Percentiles rank a stretch among this genome's conserved stretches.
phyloP scores from a whole-genome alignment of 805 yeast genomes.

The Candida boleticola region DNA sequence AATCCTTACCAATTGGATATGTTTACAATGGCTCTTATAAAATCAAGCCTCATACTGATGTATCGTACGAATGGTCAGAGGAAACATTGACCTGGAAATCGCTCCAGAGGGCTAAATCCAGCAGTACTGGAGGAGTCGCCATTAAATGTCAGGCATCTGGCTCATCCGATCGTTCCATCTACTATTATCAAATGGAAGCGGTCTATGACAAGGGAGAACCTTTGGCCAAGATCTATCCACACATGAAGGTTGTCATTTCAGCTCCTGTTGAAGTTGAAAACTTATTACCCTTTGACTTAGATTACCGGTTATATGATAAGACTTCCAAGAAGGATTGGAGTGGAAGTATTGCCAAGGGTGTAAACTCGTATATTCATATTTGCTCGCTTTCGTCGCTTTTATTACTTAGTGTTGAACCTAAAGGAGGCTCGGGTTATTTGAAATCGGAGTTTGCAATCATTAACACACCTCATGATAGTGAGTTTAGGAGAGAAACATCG shows the following conservation, averaged over 20 bases:
- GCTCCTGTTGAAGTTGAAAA: constrained; percentile 89
- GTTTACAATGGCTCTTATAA: constrained; percentile 59
- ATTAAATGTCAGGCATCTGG: constrained; percentile 56
- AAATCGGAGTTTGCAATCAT: constrained; percentile 76
- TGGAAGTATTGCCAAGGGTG: constrained; percentile 61
- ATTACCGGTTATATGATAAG: constrained; percentile 75
- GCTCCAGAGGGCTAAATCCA: constrained; percentile 29
- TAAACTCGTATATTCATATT: constrained; percentile 71
- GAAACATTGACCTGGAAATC: constrained; percentile 65
- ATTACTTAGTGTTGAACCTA: constrained; percentile 66
- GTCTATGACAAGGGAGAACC: constrained; percentile 65
- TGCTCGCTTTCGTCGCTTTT: constrained; percentile 71
- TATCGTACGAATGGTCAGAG: constrained; percentile 66
- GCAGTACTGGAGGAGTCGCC: constrained; percentile 39
- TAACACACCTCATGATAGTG: constrained; percentile 53
- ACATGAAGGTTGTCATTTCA: constrained; percentile 69
- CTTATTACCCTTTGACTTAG: constrained; percentile 76
- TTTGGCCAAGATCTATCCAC: constrained; percentile 75
- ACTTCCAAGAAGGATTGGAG: constrained; percentile 66
- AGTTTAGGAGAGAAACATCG: constrained; percentile 53
- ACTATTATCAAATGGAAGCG: constrained; percentile 74
- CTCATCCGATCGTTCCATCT: constrained; percentile 41
- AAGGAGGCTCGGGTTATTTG: constrained; percentile 52
- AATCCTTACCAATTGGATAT: constrained; percentile 71
- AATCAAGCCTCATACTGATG: constrained; percentile 60